phyloP scores from a whole-genome alignment of 768 basidiomycete genomes.

The Tylopilus sp. region DNA sequence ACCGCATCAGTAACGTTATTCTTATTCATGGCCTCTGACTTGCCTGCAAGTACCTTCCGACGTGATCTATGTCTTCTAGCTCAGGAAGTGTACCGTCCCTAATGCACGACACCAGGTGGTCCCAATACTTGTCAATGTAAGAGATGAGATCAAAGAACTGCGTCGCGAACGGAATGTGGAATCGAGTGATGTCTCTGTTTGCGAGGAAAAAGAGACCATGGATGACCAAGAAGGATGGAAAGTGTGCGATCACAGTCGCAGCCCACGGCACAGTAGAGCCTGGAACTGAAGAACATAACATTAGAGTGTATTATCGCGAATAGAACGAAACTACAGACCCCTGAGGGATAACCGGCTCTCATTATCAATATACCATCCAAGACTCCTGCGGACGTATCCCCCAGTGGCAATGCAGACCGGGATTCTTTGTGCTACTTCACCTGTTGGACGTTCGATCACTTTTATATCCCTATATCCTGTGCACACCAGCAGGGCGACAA shows the following conservation, averaged over 20 bases:
- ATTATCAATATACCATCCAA: conserved; percentile 12
- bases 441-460: conserved; percentile 1
- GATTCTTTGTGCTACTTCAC: conserved; percentile 7
- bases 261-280: conserved; percentile 13
- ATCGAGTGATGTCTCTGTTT: background rate
- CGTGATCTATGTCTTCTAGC: conserved; percentile 4
- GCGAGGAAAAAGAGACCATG: conserved; percentile 21
- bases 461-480: conserved; percentile 5
- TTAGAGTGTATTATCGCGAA: background rate
- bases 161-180: background rate
- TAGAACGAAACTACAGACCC: background rate
- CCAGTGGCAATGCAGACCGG: conserved; percentile 1
- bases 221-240: conserved; percentile 18
- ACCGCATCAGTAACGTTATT: background rate
- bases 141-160: conserved; percentile 16
- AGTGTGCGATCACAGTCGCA: conserved; percentile 7
- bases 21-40: background rate
- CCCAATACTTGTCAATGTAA: conserved; percentile 16
- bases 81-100: conserved; percentile 14
- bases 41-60: conserved; percentile 15
- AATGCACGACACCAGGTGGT: conserved; percentile 14
- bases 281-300: conserved; percentile 5
- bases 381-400: background rate
- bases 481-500: background rate
- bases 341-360: conserved; percentile 1